Evolutionary conservation across 2,329 filamentous ascomycete species (phyloP).

Genomic region (Magnaporthiopsis poae): DNA sequence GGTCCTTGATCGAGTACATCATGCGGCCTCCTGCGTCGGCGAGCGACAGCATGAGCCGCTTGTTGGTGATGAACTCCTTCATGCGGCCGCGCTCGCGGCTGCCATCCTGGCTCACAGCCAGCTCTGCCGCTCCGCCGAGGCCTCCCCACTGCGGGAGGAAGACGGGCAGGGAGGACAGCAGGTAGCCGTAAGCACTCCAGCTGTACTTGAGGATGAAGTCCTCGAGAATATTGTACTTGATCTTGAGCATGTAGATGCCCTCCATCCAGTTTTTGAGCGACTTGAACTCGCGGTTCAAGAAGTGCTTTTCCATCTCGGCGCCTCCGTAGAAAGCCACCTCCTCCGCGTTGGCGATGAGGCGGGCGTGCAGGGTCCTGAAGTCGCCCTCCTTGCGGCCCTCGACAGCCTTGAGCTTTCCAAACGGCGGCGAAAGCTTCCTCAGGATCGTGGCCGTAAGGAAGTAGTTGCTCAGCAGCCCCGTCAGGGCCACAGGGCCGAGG

Average conservation of each 20-base stretch:
- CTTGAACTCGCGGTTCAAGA: constrained; percentile 83
- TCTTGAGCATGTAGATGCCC: constrained; percentile 92
- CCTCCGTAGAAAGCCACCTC: constrained; percentile 97
- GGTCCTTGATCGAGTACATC: constrained; percentile 99
- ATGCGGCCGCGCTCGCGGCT: constrained; percentile 74
- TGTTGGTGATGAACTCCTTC: constrained; percentile 99
- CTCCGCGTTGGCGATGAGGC: constrained; percentile 91
- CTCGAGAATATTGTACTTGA: constrained; percentile 96
- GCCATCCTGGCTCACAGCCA: constrained; percentile 42
- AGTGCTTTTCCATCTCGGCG: constrained; percentile 86
- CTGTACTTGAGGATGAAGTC: constrained; percentile 97
- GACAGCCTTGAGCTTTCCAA: constrained; percentile 91
- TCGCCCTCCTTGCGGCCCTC: constrained; percentile 93
- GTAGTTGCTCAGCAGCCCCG: constrained; percentile 82
- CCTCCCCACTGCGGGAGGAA: constrained; percentile 94
- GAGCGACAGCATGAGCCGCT: constrained; percentile 91
- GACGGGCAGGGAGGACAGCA: constrained; percentile 83
- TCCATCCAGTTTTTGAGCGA: constrained; percentile 96
- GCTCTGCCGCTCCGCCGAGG: constrained; percentile 61
- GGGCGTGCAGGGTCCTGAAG: constrained; percentile 81
- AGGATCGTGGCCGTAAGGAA: constrained; percentile 87
- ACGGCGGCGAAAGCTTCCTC: constrained; percentile 79
- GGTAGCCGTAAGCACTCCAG: constrained; percentile 95
- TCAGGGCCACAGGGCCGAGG: constrained; percentile 76
- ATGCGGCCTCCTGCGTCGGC: constrained; percentile 92